Conservation (phyloP, 768 basidiomycete genomes). For the Amanita rimosa region DNA sequence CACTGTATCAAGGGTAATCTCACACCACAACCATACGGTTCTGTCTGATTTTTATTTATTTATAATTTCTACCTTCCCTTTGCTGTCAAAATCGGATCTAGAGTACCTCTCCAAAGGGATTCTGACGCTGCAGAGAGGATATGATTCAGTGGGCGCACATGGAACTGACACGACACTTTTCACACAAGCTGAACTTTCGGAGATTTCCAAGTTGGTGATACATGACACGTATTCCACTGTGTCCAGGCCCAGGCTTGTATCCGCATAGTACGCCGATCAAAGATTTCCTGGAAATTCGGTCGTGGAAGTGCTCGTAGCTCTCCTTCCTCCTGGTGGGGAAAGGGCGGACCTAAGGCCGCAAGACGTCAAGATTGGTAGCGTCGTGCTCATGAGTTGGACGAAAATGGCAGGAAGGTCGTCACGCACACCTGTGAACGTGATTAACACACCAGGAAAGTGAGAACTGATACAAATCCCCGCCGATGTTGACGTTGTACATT, state of each 20-base stretch:
- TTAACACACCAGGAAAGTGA: slow-evolving; percentile 56
- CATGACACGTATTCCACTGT: slow-evolving; percentile 31
- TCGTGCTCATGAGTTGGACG: slow-evolving; percentile 54
- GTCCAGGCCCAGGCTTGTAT: slow-evolving; percentile 47
- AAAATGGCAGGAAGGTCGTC: slow-evolving; percentile 30
- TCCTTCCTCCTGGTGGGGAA: slow-evolving; percentile 25
- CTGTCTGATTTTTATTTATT: slow-evolving; percentile 5
- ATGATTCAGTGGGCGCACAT: slow-evolving; percentile 25
- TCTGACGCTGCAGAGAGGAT: slow-evolving; percentile 48
- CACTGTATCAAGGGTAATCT: slow-evolving; percentile 39
- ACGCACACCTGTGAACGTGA: slow-evolving; percentile 72
- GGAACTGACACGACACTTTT: slow-evolving; percentile 42
- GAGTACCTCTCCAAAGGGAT: slow-evolving; percentile 61
- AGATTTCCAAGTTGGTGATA: slow-evolving; percentile 23
- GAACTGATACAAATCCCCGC: slow-evolving; percentile 1
- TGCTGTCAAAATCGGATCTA: slow-evolving; percentile 11
- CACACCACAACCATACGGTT: slow-evolving; percentile 32
- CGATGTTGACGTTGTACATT: neutral
- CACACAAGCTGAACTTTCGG: slow-evolving; percentile 37
- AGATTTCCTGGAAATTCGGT: slow-evolving; percentile 55
- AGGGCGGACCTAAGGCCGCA: slow-evolving; percentile 23
- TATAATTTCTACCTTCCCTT: neutral
- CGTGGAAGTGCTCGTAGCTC: slow-evolving; percentile 47
- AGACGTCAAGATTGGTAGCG: slow-evolving; percentile 29
- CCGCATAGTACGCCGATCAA: slow-evolving; percentile 58